Conservation (phyloP, 805 yeast genomes). For the Myxozyma neglecta region DNA sequence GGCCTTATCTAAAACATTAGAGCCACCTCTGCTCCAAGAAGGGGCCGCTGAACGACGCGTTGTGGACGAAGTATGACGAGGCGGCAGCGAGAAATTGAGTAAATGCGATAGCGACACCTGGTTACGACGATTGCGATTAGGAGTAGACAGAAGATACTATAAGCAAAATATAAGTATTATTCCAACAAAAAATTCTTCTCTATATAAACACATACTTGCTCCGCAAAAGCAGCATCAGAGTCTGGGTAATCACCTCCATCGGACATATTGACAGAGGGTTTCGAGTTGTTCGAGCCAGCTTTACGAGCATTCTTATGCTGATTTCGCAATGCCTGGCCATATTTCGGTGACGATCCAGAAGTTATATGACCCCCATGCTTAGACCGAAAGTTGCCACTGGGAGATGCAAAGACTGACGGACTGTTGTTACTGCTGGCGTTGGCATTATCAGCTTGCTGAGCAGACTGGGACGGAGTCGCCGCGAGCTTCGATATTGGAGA, state of each 20-base stretch:
- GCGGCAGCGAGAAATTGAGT: conserved; percentile 30
- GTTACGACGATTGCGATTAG: conserved; percentile 21
- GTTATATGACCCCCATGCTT: background rate
- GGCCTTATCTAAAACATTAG: conserved; percentile 35
- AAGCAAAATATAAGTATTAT: background rate
- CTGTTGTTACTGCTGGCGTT: background rate
- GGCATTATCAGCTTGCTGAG: background rate
- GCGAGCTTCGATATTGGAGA: background rate
- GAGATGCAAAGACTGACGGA: background rate
- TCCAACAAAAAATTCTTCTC: background rate
- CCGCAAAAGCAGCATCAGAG: conserved; percentile 19
- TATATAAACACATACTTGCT: conserved; percentile 15
- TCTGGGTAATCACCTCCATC: conserved; percentile 8
- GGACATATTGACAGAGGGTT: conserved; percentile 21
- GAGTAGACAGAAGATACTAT: conserved; percentile 14
- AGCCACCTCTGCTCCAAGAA: conserved; percentile 20
- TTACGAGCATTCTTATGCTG: conserved; percentile 22
- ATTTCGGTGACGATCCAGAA: conserved; percentile 14
- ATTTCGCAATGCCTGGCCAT: conserved; percentile 14
- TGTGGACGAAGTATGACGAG: conserved; percentile 20
- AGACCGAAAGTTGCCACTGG: background rate
- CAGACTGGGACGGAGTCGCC: background rate
- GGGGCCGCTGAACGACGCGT: conserved; percentile 23
- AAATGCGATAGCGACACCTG: conserved; percentile 31
- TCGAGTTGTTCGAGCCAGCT: conserved; percentile 13